A percentile compares a stretch with the other conserved stretches of the same genome.
Evolutionary conservation across 2,329 filamentous ascomycete genomes (phyloP).

Genomic region (Colletotrichum sp.): DNA sequence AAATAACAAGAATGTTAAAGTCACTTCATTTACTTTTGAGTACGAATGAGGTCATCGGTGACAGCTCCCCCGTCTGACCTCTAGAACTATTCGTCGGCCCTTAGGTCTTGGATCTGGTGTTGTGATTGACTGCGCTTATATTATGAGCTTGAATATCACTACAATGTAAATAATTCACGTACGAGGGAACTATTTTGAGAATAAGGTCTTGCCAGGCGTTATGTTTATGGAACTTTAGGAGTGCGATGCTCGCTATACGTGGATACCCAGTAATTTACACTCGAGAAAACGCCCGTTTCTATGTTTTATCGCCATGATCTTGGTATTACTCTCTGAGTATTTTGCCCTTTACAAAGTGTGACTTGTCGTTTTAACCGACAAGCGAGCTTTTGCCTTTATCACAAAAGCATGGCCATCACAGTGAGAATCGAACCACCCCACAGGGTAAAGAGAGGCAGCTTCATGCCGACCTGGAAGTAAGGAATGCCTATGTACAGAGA

Average conservation of each 20-base stretch:
- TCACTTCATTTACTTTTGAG: background rate
- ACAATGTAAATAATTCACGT: too few relatives aligned
- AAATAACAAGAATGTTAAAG: background rate
- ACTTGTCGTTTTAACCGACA: background rate
- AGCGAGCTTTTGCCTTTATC: background rate
- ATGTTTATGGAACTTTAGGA: background rate
- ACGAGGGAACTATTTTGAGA: too few relatives aligned
- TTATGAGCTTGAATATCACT: background rate
- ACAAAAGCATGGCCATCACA: background rate
- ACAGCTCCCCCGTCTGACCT: background rate
- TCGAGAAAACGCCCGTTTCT: rapidly evolving
- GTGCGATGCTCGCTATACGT: background rate
- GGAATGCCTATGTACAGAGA: background rate
- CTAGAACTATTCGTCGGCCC: rapidly evolving
- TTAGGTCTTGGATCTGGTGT: rapidly evolving
- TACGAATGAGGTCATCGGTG: background rate
- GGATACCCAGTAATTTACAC: background rate
- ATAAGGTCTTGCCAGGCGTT: too few relatives aligned
- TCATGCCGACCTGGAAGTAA: background rate
- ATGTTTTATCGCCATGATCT: background rate
- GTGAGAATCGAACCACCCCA: background rate
- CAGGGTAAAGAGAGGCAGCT: background rate
- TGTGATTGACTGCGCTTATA: rapidly evolving
- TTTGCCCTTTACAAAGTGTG: background rate
- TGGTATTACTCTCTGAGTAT: background rate